phyloP scores from a whole-genome alignment of 176 grass and related monocot species.

The Otatea glauca region DNA sequence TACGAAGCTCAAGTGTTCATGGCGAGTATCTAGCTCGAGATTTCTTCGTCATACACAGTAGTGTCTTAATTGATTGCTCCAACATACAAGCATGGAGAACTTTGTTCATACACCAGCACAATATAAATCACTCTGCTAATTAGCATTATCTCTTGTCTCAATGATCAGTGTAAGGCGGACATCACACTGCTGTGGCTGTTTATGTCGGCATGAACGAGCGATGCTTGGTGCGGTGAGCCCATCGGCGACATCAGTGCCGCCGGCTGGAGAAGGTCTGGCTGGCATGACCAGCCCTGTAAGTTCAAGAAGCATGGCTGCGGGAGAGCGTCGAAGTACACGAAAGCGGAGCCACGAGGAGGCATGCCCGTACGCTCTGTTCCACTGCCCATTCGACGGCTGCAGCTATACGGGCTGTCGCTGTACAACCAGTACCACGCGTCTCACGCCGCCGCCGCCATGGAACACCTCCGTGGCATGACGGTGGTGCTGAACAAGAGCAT shows the following conservation, averaged over 20 bases:
- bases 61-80: not conserved
- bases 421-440: not conserved
- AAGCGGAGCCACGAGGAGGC: not conserved
- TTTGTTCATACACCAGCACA: too few species aligned
- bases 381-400: conserved; percentile 11
- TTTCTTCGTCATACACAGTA: too few species aligned
- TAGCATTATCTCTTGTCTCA: not conserved
- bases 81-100: not conserved
- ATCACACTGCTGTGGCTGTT: not conserved
- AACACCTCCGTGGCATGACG: not conserved
- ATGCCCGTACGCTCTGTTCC: not conserved
- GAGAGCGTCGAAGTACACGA: not conserved
- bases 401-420: not conserved
- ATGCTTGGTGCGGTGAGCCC: not conserved
- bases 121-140: too few species aligned
- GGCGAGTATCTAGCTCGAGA: too few species aligned
- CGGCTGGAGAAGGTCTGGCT: not conserved
- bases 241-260: not conserved
- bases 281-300: not conserved
- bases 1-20: too few species aligned
- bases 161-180: not conserved
- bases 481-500: not conserved
- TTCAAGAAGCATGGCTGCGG: not conserved
- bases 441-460: not conserved
- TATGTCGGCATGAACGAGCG: not conserved